Conservation (phyloP, 495 filamentous ascomycete genomes). For the Clohesyomyces aquaticus region DNA sequence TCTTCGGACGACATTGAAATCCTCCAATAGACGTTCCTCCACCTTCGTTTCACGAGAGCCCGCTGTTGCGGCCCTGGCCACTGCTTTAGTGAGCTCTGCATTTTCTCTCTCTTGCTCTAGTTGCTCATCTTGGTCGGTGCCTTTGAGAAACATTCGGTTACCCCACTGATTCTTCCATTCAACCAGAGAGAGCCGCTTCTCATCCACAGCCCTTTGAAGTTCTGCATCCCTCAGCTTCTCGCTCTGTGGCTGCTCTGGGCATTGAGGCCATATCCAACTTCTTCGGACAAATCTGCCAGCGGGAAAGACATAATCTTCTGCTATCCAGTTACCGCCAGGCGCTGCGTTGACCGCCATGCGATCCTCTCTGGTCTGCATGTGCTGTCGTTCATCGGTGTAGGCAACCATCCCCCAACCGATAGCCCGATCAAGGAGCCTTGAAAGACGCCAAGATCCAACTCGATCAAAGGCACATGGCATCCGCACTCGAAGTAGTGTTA, state of each 20-base stretch:
- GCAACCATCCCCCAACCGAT: slow-evolving; percentile 21
- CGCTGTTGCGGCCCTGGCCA: too few relatives aligned
- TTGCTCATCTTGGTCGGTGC: too few relatives aligned
- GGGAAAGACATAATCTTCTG: slow-evolving; percentile 7
- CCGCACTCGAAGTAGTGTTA: slow-evolving; percentile 23
- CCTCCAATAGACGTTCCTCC: too few relatives aligned
- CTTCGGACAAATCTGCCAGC: slow-evolving; percentile 20
- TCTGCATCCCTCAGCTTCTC: neutral
- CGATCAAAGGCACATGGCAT: slow-evolving; percentile 28
- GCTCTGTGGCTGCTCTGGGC: neutral
- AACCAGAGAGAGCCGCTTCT: too few relatives aligned
- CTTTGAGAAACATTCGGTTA: too few relatives aligned
- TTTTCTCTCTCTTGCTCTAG: too few relatives aligned
- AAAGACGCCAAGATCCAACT: slow-evolving; percentile 26
- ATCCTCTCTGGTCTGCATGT: slow-evolving; percentile 16
- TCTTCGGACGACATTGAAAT: too few relatives aligned
- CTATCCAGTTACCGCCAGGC: neutral
- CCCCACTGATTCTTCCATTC: too few relatives aligned
- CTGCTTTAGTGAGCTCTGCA: too few relatives aligned
- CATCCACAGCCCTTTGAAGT: too few relatives aligned
- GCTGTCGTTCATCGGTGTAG: slow-evolving; percentile 27
- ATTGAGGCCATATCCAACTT: slow-evolving; percentile 13
- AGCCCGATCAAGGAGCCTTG: slow-evolving; percentile 17
- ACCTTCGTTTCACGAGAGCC: too few relatives aligned
- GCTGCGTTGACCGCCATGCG: neutral